These are phyloP conservation scores for Ceratobasidium sp. DNA, from an alignment of 1,284 basidiomycete species.

Conservation along the genomic window DNA sequence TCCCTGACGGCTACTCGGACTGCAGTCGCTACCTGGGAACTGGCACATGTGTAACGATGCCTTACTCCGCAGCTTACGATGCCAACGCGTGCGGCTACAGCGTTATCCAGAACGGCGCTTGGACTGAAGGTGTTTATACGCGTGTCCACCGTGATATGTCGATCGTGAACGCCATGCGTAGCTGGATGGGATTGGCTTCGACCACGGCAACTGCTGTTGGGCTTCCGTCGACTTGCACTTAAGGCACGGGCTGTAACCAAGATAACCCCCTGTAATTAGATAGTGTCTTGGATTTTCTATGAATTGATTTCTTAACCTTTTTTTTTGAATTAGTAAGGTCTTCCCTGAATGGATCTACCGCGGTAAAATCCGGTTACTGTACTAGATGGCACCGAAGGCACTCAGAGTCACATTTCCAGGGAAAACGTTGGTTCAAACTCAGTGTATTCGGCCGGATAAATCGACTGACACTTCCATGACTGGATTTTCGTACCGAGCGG, in stretches of 20 bases:
- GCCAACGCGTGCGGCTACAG: slow-evolving; percentile 41
- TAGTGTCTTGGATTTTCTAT: not conserved
- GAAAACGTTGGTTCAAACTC: not conserved
- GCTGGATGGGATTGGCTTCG: slow-evolving; percentile 35
- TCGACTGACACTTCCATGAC: not conserved
- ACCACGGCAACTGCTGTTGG: slow-evolving; percentile 33
- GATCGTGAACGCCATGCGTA: slow-evolving; percentile 41
- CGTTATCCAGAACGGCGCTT: slow-evolving; percentile 17
- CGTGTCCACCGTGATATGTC: slow-evolving; percentile 43
- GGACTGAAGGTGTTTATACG: slow-evolving; percentile 41
- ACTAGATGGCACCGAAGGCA: not conserved
- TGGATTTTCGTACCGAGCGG: slow-evolving; percentile 4
- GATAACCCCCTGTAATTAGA: too few species aligned
- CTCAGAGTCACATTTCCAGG: not conserved
- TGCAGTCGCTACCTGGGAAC: slow-evolving; percentile 33
- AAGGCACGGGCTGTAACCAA: too few species aligned
- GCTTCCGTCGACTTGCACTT: slow-evolving; percentile 33
- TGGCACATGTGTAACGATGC: slow-evolving; percentile 39
- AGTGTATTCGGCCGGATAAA: not conserved
- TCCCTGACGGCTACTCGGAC: slow-evolving; percentile 42
- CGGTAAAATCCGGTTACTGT: slow-evolving; percentile 5
- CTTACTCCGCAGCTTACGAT: slow-evolving; percentile 41
- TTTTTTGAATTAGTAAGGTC: slow-evolving; percentile 46
- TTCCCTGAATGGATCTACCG: slow-evolving; percentile 3
- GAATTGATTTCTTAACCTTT: not conserved